Conservation (phyloP, 257 asterid genomes). For the Scutellaria galericulata region DNA sequence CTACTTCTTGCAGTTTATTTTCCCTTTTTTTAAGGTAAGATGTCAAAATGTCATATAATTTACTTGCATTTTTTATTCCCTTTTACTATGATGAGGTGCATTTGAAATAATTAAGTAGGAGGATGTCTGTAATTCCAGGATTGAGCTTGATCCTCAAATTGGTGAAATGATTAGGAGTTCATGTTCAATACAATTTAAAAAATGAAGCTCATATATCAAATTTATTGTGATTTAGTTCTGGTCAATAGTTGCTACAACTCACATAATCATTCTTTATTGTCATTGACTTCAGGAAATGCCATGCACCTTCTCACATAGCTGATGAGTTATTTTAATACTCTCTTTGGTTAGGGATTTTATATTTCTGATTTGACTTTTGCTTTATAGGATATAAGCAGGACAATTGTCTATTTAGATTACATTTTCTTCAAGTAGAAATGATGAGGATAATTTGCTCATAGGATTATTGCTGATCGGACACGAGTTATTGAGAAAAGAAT, state of each 20-base stretch:
- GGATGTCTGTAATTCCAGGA: slow-evolving; percentile 1
- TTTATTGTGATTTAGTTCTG: slow-evolving; percentile 18
- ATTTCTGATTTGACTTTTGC: not conserved
- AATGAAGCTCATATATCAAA: slow-evolving; percentile 10
- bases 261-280: not conserved
- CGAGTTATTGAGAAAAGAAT: not conserved
- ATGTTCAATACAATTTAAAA: slow-evolving; percentile 17
- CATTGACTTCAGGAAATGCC: slow-evolving; percentile 40
- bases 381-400: not conserved
- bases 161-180: slow-evolving; percentile 3
- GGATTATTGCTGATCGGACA: too few species aligned
- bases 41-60: not conserved
- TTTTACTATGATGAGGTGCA: not conserved
- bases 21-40: not conserved
- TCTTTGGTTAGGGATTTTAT: not conserved
- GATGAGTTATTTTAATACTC: too few species aligned
- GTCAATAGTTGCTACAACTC: slow-evolving; percentile 24
- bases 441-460: too few species aligned
- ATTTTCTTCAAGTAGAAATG: not conserved
- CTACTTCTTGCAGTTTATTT: slow-evolving; percentile 28
- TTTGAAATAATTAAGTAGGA: not conserved
- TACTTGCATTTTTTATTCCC: slow-evolving; percentile 15
- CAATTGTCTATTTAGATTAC: not conserved
- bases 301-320: slow-evolving; percentile 38
- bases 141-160: not conserved